Percentiles rank a stretch among this genome's conserved stretches.
Conservation (phyloP, 495 filamentous ascomycete species). For the Xylaria palmicola region DNA sequence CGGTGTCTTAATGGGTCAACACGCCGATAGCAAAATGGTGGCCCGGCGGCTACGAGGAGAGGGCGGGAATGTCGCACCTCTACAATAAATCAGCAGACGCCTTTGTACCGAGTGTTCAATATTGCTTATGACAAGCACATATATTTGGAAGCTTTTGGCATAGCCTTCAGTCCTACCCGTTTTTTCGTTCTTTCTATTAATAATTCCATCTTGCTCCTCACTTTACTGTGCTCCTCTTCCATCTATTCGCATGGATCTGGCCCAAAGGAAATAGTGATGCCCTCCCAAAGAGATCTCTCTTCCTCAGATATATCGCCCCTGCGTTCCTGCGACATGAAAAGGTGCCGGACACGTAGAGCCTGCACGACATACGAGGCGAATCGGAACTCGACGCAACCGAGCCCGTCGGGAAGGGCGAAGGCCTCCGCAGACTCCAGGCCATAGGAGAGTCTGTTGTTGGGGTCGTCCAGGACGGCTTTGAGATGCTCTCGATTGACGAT, state of each 20-base stretch:
- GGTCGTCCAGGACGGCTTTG: not conserved
- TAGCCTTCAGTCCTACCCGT: no score
- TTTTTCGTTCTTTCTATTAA: no score
- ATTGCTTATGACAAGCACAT: no score
- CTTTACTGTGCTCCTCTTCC: no score
- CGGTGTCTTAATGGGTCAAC: not conserved
- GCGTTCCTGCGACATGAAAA: slow-evolving; percentile 1
- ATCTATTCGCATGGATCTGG: slow-evolving; percentile 8
- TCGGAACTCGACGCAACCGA: not conserved
- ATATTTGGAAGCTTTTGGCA: no score
- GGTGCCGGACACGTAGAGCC: not conserved
- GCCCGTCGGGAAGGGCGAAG: not conserved
- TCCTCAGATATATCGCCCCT: not conserved
- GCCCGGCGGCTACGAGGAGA: not conserved
- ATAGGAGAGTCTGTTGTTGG: not conserved
- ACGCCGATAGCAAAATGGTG: not conserved
- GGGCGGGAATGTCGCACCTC: no score
- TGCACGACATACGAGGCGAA: not conserved
- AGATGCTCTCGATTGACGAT: not conserved
- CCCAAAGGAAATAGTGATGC: not conserved
- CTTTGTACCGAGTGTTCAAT: no score
- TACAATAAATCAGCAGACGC: no score
- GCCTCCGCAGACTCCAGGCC: not conserved
- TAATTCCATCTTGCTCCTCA: no score
- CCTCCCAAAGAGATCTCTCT: slow-evolving; percentile 6